phyloP scores from a whole-genome alignment of 306 rosid species.

The Myrica gale region DNA sequence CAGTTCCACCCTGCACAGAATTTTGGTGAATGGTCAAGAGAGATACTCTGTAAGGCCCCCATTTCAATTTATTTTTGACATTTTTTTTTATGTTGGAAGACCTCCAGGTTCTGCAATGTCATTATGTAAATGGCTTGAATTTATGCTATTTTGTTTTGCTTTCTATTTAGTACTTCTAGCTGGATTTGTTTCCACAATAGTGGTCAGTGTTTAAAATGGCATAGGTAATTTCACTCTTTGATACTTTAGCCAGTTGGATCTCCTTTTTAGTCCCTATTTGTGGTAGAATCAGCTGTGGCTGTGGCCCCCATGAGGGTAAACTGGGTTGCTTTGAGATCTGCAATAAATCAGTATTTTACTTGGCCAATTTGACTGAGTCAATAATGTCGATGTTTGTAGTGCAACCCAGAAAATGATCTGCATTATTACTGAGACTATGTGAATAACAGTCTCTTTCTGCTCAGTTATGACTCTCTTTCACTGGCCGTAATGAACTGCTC shows the following conservation, averaged over 20 bases:
- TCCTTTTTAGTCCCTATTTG: not conserved
- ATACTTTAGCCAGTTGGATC: not conserved
- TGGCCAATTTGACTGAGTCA: not conserved
- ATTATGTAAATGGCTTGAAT: not conserved
- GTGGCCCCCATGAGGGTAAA: not conserved
- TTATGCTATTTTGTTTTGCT: not conserved
- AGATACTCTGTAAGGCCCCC: slow-evolving; percentile 78
- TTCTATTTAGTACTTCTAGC: not conserved
- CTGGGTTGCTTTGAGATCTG: not conserved
- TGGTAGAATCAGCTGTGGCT: not conserved
- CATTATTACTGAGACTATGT: no score
- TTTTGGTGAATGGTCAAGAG: slow-evolving; percentile 71
- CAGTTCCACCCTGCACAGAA: slow-evolving; percentile 97
- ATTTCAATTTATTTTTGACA: not conserved
- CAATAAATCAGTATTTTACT: not conserved
- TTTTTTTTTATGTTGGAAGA: not conserved
- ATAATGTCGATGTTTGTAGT: not conserved
- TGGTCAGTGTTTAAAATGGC: not conserved
- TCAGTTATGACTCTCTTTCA: not conserved
- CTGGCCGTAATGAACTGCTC: not conserved
- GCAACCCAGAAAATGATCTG: no score
- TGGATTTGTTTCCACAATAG: not conserved
- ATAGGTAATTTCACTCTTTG: not conserved
- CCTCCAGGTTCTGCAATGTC: slow-evolving; percentile 1
- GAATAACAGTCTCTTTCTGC: not conserved